Base-by-base conservation (phyloP, 306 rosid species). In the Notholithocarpus densiflorus region DNA sequence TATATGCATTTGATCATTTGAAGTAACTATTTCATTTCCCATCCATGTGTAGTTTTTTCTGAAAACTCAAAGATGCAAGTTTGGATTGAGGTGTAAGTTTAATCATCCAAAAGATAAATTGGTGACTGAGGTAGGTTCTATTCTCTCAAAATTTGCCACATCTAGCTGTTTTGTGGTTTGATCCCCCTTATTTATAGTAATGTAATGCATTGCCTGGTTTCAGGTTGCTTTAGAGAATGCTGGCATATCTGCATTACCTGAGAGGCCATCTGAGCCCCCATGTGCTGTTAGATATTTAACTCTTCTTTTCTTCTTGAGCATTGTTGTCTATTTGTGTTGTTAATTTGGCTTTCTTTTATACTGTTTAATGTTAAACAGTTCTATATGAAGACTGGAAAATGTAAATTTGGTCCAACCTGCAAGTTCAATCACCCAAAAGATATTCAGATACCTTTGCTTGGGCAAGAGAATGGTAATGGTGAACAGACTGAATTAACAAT, bases 31-130 rank as follows among this genome's bases (percentile, higher is more conserved):
- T 78, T 73, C 54, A 34, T 84, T 84, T 37, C 62, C 61, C 48
- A 26, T 74, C 59, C 56, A 59, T 73, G 15, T 78, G 82, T 86
- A 95, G 98, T 93, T 80, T 87, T 95, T 91, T 85, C 37, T 95
- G 71, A 95, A 95, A 81, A 95, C 98, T 82, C 97, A 91, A 80
- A 93, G 88, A 89, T 95, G 98, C 92, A 93, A 93, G 85, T 95
- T 89, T 88, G 98, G 98, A 83, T 74, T 87, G 72, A 89, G 83
- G 80, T 95, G 98, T 92, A 95, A 90, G 88, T 95, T 95, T 81
- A 92, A 95, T 82, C 98, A 95, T 83, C 98, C 98, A 56, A 92
- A 79, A 80, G 94, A 86, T 24, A 80, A 65, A 6, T 23, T 85
- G 62, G 68, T 68, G 59, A 53, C 81, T 53, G 71, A 17, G 57